Evolutionary conservation across 257 asterid species (phyloP), one percentile per base, ranked within the genome.

Genomic region (Solanum piurae): DNA sequence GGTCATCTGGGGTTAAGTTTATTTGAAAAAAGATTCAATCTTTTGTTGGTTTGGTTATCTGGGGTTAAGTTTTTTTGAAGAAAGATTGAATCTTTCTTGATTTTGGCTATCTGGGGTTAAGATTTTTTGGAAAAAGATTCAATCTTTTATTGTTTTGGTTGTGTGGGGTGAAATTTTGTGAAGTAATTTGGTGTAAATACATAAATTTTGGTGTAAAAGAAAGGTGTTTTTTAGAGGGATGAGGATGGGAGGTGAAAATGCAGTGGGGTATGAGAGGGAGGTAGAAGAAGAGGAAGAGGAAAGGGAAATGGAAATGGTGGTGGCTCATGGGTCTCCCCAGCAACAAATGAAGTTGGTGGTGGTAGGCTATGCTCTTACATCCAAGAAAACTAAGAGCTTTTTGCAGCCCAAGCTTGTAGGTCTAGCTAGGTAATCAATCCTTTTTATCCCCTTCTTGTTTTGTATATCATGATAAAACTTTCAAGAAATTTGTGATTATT

Each of bases 341-440:
- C 31, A 82, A 49, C 69, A 82, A 16, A 82, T 82, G 85, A 82
- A 80, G 16, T 82, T 82, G 69, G 85, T 49, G 85, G 85, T 82
- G 85, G 99, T 96, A 49, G 99, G 99, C 9, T 96, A 96, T 74
- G 99, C 99, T 83, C 97, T 96, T 88, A 96, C 98, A 31, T 95
- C 98, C 72, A 96, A 96, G 93, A 96, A 96, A 89, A 90, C 90
- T 89, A 93, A 95, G 95, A 96, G 99, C 94, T 95, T 96, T 89
- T 90, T 96, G 93, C 96, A 95, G 93, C 99, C 99, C 76, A 94
- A 96, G 90, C 91, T 96, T 89, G 94, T 94, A 87, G 91, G 94
- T 80, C 89, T 96, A 87, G 99, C 99, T 14, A 92, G 97, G 99
- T 96, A 92, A 85, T 83, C 9, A 31, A 77, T 84, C 46, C 33